Percentiles rank a stretch among this genome's conserved stretches.
These are phyloP conservation scores for Cyanophora paradoxa DNA, from an alignment of 78 protist species.

Conservation along the genomic window DNA sequence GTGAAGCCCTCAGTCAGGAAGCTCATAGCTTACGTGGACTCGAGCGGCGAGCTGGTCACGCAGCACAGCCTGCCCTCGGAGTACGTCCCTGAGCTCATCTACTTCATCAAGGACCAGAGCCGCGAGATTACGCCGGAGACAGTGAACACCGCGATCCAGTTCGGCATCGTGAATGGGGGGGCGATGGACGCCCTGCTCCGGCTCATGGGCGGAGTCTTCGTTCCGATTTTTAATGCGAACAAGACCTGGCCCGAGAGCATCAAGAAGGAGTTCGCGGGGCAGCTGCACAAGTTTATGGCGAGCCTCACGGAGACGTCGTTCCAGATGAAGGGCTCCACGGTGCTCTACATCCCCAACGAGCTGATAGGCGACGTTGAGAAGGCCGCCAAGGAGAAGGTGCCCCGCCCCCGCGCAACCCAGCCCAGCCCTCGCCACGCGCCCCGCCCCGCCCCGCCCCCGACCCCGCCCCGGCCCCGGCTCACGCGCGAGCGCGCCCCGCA, in stretches of 20 bases:
- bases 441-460: background rate
- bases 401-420: background rate
- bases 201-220: slow-evolving; percentile 3
- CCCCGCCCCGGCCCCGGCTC: background rate
- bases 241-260: slow-evolving; percentile 50
- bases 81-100: too few species aligned
- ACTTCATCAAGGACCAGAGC: background rate
- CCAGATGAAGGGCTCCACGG: slow-evolving; percentile 48
- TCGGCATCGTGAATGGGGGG: background rate
- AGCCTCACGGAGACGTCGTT: slow-evolving; percentile 61
- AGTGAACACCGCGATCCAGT: background rate
- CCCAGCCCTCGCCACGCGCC: background rate
- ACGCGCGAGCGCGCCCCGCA: too few species aligned
- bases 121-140: slow-evolving; percentile 1
- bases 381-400: background rate
- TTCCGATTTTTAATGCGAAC: slow-evolving; percentile 12
- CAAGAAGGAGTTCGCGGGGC: slow-evolving; percentile 50
- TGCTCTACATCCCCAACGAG: slow-evolving; percentile 73
- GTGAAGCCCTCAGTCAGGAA: too few species aligned
- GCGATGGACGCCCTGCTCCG: slow-evolving; percentile 18
- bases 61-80: too few species aligned
- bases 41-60: too few species aligned
- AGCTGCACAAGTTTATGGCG: slow-evolving; percentile 74
- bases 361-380: background rate
- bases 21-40: too few species aligned